These are phyloP conservation scores for Citeromyces matritensis DNA, from an alignment of 805 yeast genomes.

Conservation along the genomic window DNA sequence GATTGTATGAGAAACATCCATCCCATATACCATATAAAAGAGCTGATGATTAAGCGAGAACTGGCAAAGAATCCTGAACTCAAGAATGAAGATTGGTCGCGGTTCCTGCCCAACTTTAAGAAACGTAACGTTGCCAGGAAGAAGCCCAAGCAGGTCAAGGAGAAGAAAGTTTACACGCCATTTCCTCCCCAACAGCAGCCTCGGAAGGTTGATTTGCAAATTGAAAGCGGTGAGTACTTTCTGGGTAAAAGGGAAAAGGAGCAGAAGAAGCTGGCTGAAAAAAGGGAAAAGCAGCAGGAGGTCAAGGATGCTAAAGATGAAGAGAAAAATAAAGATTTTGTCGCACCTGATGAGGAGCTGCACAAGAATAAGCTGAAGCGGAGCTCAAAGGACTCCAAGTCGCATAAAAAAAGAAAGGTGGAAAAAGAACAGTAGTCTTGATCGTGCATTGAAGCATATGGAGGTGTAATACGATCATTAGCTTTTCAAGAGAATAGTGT, in stretches of 20 bases:
- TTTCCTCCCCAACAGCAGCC: constrained; percentile 98
- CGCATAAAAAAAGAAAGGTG: too few relatives aligned
- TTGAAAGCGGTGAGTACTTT: constrained; percentile 97
- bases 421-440: too few relatives aligned
- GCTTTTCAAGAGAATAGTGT: too few relatives aligned
- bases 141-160: constrained; percentile 32
- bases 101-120: constrained; percentile 93
- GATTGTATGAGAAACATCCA: constrained; percentile 96
- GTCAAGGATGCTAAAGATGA: constrained; percentile 46
- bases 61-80: constrained; percentile 89
- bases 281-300: constrained; percentile 65
- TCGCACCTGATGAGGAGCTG: constrained; percentile 66
- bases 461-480: too few relatives aligned
- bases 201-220: constrained; percentile 91
- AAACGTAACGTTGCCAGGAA: constrained; percentile 91
- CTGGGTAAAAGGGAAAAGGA: constrained; percentile 76
- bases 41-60: constrained; percentile 93
- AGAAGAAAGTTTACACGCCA: constrained; percentile 81
- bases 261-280: constrained; percentile 53
- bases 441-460: too few relatives aligned
- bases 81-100: constrained; percentile 91
- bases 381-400: too few relatives aligned
- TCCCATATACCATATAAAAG: constrained; percentile 96
- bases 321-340: constrained; percentile 65
- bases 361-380: constrained; percentile 15